Evolutionary conservation across 2,329 filamentous ascomycete genomes (phyloP).

Genomic region (Fusarium sp.): DNA sequence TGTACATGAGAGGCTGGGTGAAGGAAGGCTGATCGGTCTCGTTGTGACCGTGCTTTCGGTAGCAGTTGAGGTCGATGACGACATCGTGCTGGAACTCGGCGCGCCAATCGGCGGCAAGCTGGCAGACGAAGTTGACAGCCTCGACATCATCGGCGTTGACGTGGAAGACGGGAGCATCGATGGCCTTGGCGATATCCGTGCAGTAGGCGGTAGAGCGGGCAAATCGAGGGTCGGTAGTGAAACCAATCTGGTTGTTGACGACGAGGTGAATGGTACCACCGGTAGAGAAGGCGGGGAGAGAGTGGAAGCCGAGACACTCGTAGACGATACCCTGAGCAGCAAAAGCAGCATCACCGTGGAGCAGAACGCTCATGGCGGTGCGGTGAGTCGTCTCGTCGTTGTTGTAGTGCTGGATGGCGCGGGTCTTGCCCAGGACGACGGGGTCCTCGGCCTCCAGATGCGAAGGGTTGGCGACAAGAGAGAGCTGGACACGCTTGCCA

Average conservation of each 20-base stretch:
- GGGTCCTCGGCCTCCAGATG: constrained; percentile 98
- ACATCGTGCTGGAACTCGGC: constrained; percentile 99
- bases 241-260: constrained; percentile 99
- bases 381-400: constrained; percentile 90
- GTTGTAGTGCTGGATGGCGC: constrained; percentile 99
- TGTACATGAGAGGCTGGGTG: constrained; percentile 99
- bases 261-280: constrained; percentile 97
- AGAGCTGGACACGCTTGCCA: constrained; percentile 98
- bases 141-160: constrained; percentile 99
- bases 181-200: constrained; percentile 98
- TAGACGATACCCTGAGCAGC: constrained; percentile 97
- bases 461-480: constrained; percentile 96
- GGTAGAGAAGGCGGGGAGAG: constrained; percentile 94
- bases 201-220: constrained; percentile 98
- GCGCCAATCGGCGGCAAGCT: constrained; percentile 96
- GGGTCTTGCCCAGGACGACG: constrained; percentile 96
- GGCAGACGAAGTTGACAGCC: constrained; percentile 97
- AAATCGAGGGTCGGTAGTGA: constrained; percentile 98
- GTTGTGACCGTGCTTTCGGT: constrained; percentile 99
- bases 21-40: constrained; percentile 99
- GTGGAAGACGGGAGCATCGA: constrained; percentile 98
- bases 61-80: constrained; percentile 98
- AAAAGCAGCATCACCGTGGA: constrained; percentile 98
- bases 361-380: constrained; percentile 93
- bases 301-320: constrained; percentile 97